Base-by-base conservation (phyloP, 768 basidiomycete genomes). In the Coprinopsis sp. region DNA sequence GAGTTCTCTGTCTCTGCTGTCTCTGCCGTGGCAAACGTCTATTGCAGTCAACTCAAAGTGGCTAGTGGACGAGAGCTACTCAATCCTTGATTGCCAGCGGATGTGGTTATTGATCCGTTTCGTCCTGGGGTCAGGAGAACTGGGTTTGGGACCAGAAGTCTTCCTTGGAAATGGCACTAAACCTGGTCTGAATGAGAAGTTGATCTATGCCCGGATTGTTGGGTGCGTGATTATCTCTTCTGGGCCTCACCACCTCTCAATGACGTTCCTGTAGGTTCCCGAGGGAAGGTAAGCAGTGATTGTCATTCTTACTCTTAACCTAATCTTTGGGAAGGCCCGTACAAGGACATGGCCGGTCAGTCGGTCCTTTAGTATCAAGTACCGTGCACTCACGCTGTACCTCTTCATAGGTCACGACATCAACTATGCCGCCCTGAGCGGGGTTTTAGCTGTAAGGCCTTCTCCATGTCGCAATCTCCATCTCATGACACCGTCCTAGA, bases 81-180 rank as follows among this genome's bases (percentile, higher is more conserved):
- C 46, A 73, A 72, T 75, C 69, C 36, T 68, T 92, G 48, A 76
- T 91, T 19, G 60, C 68, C 23, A 28, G 84, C 87, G n/a, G 89
- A 92, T 61, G 74, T 91, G 13, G 66, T 91, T 36, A 87, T 92
- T 55, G 89, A 92, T 58, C 81, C 90, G 1, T 92, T 86, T 61
- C 71, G 89, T 37, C 87, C 89, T 40, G 90, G 89, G 1, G 87
- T 91, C 2, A 71, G 91, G 66, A 58, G 74, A 76, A 49, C 67
- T 90, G 24, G 84, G 84, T 2, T 67, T 92, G 14, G 89, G 86
- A 10, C 90, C 89, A 1, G 78, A 84, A 4, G 71, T 83, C 3
- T 89, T 91, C 56, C 65, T 88, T 14, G 79, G 81, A 38, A 57
- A 58, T 25, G 70, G 64, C 4, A 54, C 53, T 3, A 54, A 54